Base-by-base conservation (phyloP, 1,284 basidiomycete species). In the Kalmanozyma brasiliensis region DNA sequence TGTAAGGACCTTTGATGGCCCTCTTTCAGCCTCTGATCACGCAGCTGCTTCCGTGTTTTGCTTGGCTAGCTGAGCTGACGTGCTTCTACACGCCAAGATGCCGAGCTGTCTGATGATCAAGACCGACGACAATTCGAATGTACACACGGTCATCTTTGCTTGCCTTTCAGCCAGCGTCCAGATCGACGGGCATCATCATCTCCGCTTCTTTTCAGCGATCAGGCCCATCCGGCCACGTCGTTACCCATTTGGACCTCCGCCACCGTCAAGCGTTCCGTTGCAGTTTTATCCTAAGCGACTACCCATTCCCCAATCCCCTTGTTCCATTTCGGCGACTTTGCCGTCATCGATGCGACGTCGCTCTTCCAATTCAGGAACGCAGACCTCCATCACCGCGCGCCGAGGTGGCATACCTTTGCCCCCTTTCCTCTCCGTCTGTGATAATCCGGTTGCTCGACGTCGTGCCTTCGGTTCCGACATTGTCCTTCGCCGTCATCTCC, bases 231-330 rank as follows among this genome's bases (percentile, higher is more conserved):
- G n/a, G n/a, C n/a, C n/a, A 37, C 17, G 36, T 29, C 26, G 26
- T 29, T 29, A 11, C 6, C 26, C 26, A 11, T 58, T 51, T 38
- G 26, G 30, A 51, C 47, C 13, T 40, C 48, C 49, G 49, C 46
- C 45, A 45, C 51, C 40, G 44, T 33, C 51, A 32, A 32, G 41
- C 41, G 40, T 55, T 34, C 36, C 59, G 19, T 40, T 55, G 47
- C 51, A 55, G 24, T 49, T 49, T 62, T 62, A 62, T 62, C 59
- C 59, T 44, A 8, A 23, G 36, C 32, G 26, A 29, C 22, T 26
- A 44, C 51, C 38, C 11, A 13, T 14, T 26, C n/a, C 33, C 22
- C 33, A 10, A 17, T 26, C 24, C 23, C 4, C 32, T 17, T 5
- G 10, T 14, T 26, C 32, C 49, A 6, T 8, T 26, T 37, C 49